Percentiles rank a stretch among this genome's conserved stretches.
These are phyloP conservation scores for Bryoglossum gracile DNA, from an alignment of 495 filamentous ascomycete species.

Conservation along the genomic window DNA sequence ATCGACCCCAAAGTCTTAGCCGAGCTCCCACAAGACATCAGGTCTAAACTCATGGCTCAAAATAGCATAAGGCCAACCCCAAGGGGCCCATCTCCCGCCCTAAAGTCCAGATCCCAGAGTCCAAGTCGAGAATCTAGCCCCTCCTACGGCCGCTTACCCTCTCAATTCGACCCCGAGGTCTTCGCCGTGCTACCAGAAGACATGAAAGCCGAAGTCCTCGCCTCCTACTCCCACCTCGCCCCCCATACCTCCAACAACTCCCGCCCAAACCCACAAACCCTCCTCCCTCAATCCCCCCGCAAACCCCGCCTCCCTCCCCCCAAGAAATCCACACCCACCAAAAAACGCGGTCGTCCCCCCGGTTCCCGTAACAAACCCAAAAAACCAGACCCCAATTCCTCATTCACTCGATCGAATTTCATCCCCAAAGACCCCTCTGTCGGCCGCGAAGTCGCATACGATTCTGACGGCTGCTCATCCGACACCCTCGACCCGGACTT, in stretches of 20 bases:
- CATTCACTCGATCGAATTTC: slow-evolving; percentile 61
- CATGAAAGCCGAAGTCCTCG: slow-evolving; percentile 71
- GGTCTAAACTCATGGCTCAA: slow-evolving; percentile 56
- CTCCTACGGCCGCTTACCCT: no score
- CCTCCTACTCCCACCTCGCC: slow-evolving; percentile 62
- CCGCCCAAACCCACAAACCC: slow-evolving; percentile 28
- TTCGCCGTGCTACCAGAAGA: slow-evolving; percentile 75
- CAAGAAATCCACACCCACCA: slow-evolving; percentile 50
- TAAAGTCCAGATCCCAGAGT: slow-evolving; percentile 15
- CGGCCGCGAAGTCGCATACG: slow-evolving; percentile 14
- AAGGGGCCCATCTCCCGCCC: slow-evolving; percentile 12
- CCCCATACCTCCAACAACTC: slow-evolving; percentile 44
- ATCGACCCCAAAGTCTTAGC: slow-evolving; percentile 67
- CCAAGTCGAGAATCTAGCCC: not conserved
- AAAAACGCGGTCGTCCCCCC: slow-evolving; percentile 46
- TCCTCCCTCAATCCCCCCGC: slow-evolving; percentile 51
- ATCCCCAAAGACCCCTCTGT: slow-evolving; percentile 27
- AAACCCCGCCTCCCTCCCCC: slow-evolving; percentile 37
- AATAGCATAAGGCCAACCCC: slow-evolving; percentile 22
- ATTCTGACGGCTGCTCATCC: slow-evolving; percentile 21
- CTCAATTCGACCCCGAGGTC: slow-evolving; percentile 62
- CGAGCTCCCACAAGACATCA: slow-evolving; percentile 73
- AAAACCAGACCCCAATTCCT: slow-evolving; percentile 37
- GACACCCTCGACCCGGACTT: slow-evolving; percentile 59
- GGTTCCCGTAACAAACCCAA: slow-evolving; percentile 28